phyloP scores from a whole-genome alignment of 805 yeast genomes.

The Metschnikowia gelsemii region DNA sequence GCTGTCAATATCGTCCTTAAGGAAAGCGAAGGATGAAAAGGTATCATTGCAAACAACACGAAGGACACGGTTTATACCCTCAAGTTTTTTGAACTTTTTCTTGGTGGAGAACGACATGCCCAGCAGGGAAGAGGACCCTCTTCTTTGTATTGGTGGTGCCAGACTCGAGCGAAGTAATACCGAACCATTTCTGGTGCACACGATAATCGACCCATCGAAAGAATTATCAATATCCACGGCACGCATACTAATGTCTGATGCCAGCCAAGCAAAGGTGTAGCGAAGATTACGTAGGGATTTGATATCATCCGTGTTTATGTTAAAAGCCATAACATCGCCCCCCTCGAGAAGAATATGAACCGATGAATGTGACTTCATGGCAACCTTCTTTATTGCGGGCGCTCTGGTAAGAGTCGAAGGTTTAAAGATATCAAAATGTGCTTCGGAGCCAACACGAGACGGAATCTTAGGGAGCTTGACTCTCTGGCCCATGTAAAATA shows the following conservation, averaged over 20 bases:
- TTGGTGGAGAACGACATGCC: conserved; percentile 23
- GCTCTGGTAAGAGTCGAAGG: conserved; percentile 51
- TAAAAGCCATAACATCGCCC: conserved; percentile 55
- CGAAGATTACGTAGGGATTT: conserved; percentile 42
- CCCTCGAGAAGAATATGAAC: conserved; percentile 53
- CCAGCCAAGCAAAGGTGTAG: conserved; percentile 58
- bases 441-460: conserved; percentile 36
- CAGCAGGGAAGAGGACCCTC: conserved; percentile 30
- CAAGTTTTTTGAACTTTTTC: conserved; percentile 54
- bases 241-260: conserved; percentile 53
- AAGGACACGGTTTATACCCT: conserved; percentile 54
- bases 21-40: conserved; percentile 64
- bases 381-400: conserved; percentile 31
- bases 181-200: conserved; percentile 69
- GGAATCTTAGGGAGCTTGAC: conserved; percentile 45
- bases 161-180: conserved; percentile 46
- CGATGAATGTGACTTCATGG: conserved; percentile 38
- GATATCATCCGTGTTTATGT: conserved; percentile 22
- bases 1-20: conserved; percentile 61
- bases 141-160: conserved; percentile 22
- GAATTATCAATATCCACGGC: conserved; percentile 69
- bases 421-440: conserved; percentile 52
- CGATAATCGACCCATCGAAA: conserved; percentile 63
- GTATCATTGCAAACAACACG: conserved; percentile 64
- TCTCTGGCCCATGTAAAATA: conserved; percentile 58